Base-by-base conservation (phyloP, 192 early-diverging fungal species). In the Podila horticola region DNA sequence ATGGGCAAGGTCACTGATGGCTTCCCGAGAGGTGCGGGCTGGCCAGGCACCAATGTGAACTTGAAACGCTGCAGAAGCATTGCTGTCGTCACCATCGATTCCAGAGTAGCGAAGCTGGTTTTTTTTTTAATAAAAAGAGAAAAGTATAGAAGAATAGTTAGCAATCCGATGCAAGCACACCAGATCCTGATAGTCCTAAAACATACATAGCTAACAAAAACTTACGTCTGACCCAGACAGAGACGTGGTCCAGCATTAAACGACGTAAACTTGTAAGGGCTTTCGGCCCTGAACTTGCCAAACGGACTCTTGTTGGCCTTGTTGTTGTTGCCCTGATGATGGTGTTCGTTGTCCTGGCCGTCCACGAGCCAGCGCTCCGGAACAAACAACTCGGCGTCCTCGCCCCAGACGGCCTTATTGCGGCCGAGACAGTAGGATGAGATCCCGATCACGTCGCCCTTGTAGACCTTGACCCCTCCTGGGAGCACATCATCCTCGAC, bases 211-310 rank as follows among this genome's bases (percentile, higher is more conserved):
- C 4, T 3, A 52, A 52, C 19, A 52, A n/a, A 52, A 5, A 52
- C 50, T 17, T 52, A 52, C 38, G 75, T 66, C 57, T 85, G 84
- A 19, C 79, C 79, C 6, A 85, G 55, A 34, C 84, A 85, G 45
- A 81, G 51, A 49, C 87, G 71, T 58, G 90, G 90, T 55, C 88
- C 89, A 19, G 86, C 87, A 69, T 91, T 83, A 83, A 92, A 91
- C 8, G 82, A 86, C 19, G 87, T 68, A 62, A 83, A 90, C 72
- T 88, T 85, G 71, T 73, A 88, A 20, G 70, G 83, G 38, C 63
- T 74, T 58, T 73, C 77, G 1, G 62, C 38, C 10, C 34, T 67
- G 45, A 79, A 79, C 45, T 73, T 81, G 3, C 71, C 71, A 81
- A 73, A 81, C 4, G 71, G 77, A 68, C 77, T 81, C 38, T n/a